Conservation (phyloP, 768 basidiomycete species). For the Terana coerulea region DNA sequence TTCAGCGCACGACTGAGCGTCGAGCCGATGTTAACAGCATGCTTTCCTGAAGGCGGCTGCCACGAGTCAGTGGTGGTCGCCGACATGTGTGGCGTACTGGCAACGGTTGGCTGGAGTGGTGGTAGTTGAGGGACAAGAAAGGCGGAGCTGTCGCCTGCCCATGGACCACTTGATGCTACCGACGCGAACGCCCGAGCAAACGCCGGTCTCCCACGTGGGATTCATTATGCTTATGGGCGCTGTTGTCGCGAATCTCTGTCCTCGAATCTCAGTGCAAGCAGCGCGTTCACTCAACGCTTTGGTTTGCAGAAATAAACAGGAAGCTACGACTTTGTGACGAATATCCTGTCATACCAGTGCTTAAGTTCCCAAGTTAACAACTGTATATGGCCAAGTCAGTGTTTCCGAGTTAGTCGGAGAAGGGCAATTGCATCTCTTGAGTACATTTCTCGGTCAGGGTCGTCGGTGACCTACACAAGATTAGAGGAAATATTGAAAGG, state of each 20-base stretch:
- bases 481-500: background rate
- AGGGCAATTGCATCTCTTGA: constrained; percentile 64
- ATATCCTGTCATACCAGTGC: too few species aligned
- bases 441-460: constrained; percentile 56
- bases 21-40: constrained; percentile 55
- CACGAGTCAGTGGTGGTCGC: constrained; percentile 42
- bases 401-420: constrained; percentile 38
- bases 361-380: too few species aligned
- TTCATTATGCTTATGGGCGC: background rate
- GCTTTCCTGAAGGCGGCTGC: constrained; percentile 58
- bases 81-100: constrained; percentile 36
- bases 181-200: background rate
- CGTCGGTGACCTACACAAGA: constrained; percentile 50
- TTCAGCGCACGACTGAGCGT: constrained; percentile 66
- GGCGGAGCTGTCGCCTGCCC: background rate
- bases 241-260: too few species aligned
- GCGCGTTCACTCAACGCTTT: too few species aligned
- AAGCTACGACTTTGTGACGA: too few species aligned
- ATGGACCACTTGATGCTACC: background rate
- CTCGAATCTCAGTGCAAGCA: too few species aligned
- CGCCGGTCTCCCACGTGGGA: background rate
- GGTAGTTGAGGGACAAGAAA: background rate
- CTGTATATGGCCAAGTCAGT: background rate
- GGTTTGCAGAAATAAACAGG: too few species aligned
- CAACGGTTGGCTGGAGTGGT: constrained; percentile 7